A percentile compares a stretch with the other conserved stretches of the same genome.
These are phyloP conservation scores for Clathrus columnatus DNA, from an alignment of 768 basidiomycete genomes.

Conservation along the genomic window DNA sequence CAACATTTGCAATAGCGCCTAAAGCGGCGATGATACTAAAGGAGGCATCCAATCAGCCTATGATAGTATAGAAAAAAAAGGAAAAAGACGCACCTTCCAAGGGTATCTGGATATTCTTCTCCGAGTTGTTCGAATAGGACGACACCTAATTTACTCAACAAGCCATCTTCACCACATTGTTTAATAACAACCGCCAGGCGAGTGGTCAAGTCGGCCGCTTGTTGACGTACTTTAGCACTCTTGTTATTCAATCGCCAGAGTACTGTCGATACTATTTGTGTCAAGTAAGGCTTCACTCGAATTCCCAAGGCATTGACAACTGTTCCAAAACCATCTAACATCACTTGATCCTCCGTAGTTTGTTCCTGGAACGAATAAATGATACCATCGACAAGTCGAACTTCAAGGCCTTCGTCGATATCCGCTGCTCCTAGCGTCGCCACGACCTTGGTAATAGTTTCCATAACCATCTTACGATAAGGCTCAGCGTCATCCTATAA, in stretches of 20 bases:
- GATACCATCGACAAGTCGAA: constrained; percentile 93
- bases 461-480: constrained; percentile 99
- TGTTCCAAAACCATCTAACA: constrained; percentile 97
- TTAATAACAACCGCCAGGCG: constrained; percentile 96
- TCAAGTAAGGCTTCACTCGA: constrained; percentile 96
- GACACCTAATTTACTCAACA: constrained; percentile 91
- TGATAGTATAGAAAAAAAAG: not conserved
- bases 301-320: constrained; percentile 95
- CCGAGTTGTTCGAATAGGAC: constrained; percentile 98
- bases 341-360: constrained; percentile 97
- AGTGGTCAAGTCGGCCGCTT: constrained; percentile 97
- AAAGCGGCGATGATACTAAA: constrained; percentile 95
- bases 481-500: constrained; percentile 67
- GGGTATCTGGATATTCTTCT: constrained; percentile 98
- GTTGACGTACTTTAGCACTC: constrained; percentile 97
- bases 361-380: constrained; percentile 99
- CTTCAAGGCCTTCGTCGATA: constrained; percentile 91
- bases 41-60: not conserved
- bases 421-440: constrained; percentile 93
- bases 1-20: constrained; percentile 97
- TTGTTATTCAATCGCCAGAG: constrained; percentile 99
- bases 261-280: constrained; percentile 97
- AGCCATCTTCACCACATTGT: constrained; percentile 93
- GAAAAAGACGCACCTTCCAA: constrained; percentile 47
- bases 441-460: constrained; percentile 96